A percentile compares a stretch with the other conserved stretches of the same genome.
Conservation (phyloP, 306 rosid genomes). For the Castanospermum australe region DNA sequence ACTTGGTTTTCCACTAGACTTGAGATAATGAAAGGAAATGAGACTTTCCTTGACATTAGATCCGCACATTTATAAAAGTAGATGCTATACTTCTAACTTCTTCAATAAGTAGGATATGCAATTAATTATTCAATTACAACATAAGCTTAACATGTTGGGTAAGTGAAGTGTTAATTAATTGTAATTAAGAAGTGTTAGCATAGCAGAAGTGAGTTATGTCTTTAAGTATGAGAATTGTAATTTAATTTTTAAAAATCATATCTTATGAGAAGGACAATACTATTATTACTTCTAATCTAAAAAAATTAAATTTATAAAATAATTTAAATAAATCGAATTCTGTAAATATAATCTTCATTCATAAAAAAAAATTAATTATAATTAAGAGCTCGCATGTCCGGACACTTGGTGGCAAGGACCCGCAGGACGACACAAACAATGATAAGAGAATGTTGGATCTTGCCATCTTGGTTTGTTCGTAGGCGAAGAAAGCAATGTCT, state of each 20-base stretch:
- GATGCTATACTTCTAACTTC: constrained; percentile 1
- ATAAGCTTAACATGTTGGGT: background rate
- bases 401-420: constrained; percentile 34
- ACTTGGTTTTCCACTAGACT: constrained; percentile 41
- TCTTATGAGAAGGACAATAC: no score
- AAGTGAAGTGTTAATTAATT: constrained; percentile 17
- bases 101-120: constrained; percentile 23
- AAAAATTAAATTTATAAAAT: no score
- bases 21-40: constrained; percentile 15
- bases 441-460: constrained; percentile 17
- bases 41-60: background rate
- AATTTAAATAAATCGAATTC: no score
- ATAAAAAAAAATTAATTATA: constrained; percentile 12
- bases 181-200: background rate
- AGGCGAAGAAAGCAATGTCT: constrained; percentile 54
- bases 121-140: background rate
- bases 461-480: constrained; percentile 47
- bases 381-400: constrained; percentile 24
- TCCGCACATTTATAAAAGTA: background rate
- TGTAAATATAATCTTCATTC: no score
- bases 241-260: no score
- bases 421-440: constrained; percentile 51
- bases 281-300: no score
- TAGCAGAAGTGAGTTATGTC: no score
- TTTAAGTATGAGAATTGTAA: no score